Evolutionary conservation across 2,329 filamentous ascomycete species (phyloP).

Genomic region (Alternaria novae-zelandiae): DNA sequence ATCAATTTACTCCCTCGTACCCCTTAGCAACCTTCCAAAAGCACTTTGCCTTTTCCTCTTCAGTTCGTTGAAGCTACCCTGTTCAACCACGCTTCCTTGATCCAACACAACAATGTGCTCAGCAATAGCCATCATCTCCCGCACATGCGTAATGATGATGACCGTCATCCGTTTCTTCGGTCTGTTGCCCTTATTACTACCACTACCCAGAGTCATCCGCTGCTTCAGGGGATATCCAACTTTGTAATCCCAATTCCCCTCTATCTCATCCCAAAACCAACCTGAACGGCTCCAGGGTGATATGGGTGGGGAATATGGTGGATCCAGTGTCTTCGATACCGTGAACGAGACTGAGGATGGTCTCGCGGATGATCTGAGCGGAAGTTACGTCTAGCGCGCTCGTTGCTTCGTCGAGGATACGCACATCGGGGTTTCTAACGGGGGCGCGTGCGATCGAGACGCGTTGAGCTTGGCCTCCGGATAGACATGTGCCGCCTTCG

Average conservation of each 20-base stretch:
- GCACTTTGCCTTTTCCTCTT: conserved; percentile 32
- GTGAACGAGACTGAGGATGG: conserved; percentile 62
- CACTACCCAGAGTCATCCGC: background rate
- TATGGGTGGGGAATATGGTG: background rate
- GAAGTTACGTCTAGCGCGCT: conserved; percentile 76
- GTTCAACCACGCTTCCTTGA: conserved; percentile 70
- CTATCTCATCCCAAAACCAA: conserved; percentile 18
- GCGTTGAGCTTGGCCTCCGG: conserved; percentile 83
- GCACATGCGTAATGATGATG: conserved; percentile 80
- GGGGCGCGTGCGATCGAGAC: conserved; percentile 82
- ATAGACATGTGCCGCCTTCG: conserved; percentile 75
- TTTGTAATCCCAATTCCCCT: conserved; percentile 16
- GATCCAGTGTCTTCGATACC: background rate
- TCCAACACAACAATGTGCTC: conserved; percentile 75
- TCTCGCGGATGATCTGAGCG: conserved; percentile 68
- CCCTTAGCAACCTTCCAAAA: conserved; percentile 49
- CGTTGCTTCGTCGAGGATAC: conserved; percentile 88
- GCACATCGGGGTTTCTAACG: conserved; percentile 70
- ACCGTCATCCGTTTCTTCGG: conserved; percentile 64
- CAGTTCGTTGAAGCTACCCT: conserved; percentile 71
- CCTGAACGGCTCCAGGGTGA: conserved; percentile 4
- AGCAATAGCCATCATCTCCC: conserved; percentile 85
- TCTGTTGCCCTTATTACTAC: conserved; percentile 20
- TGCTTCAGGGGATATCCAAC: conserved; percentile 1
- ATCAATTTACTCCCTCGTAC: conserved; percentile 28